Percentiles rank a stretch among this genome's conserved stretches.
Evolutionary conservation across 148 eudicot species (phyloP).

Genomic region (Suaeda aralocaspica): DNA sequence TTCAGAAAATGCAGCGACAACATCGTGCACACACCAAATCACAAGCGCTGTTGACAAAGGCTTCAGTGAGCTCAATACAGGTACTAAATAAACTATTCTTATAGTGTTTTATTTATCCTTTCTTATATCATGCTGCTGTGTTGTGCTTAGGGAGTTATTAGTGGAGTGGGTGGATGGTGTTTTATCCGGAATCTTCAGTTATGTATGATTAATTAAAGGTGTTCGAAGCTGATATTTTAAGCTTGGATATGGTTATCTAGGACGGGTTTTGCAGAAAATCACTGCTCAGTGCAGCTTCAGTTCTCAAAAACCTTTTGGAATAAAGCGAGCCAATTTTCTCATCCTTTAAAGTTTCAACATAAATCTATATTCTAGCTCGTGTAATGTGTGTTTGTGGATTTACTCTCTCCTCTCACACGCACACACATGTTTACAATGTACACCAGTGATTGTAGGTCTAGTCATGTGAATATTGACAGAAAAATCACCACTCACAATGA

Average conservation of each 20-base stretch:
- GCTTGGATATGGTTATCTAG: background rate
- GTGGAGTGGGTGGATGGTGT: background rate
- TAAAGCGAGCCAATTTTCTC: background rate
- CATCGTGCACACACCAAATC: constrained; percentile 55
- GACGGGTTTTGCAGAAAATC: background rate
- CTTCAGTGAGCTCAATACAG: constrained; percentile 45
- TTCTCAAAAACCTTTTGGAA: background rate
- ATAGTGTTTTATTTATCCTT: background rate
- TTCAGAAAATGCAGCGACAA: constrained; percentile 62
- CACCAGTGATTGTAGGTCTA: no score
- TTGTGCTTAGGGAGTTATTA: constrained; percentile 1
- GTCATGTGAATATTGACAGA: no score
- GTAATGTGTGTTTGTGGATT: no score
- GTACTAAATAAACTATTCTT: background rate
- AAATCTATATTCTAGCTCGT: no score
- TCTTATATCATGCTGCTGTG: background rate
- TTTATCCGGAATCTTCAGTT: background rate
- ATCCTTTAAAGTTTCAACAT: no score
- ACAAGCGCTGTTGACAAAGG: constrained; percentile 36
- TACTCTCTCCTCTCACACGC: no score
- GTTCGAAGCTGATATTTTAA: background rate
- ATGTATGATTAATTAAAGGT: background rate
- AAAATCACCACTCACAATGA: no score
- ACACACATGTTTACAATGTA: no score
- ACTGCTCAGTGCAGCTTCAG: background rate